Evolutionary conservation across 2,329 filamentous ascomycete genomes (phyloP).

Genomic region (Monosporascus sp.): DNA sequence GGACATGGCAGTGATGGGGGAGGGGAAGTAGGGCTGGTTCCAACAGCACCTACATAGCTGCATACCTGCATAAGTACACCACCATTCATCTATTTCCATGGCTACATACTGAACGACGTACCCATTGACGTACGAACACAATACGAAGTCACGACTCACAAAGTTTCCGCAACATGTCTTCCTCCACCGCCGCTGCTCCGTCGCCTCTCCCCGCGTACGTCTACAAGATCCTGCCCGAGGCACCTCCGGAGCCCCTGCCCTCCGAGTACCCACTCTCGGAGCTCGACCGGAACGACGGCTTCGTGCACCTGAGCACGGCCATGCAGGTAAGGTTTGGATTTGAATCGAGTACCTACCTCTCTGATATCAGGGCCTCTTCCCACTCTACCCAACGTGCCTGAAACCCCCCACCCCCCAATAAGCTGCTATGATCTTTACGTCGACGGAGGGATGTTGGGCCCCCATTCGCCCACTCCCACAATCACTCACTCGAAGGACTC

Average conservation of each 20-base stretch:
- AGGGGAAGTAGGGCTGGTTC: too few species aligned
- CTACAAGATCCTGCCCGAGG: constrained; percentile 55
- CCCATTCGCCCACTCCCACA: background rate
- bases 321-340: constrained; percentile 37
- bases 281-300: constrained; percentile 55
- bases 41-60: too few species aligned
- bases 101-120: too few species aligned
- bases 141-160: background rate
- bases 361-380: background rate
- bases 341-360: background rate
- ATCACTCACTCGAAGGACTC: background rate
- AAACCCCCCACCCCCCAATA: background rate
- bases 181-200: constrained; percentile 5
- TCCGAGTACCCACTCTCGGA: constrained; percentile 50
- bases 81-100: too few species aligned
- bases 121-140: too few species aligned
- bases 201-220: constrained; percentile 37
- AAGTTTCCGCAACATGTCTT: background rate
- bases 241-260: constrained; percentile 49
- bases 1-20: too few species aligned
- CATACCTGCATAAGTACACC: too few species aligned
- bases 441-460: too few species aligned
- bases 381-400: background rate
- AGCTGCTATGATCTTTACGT: too few species aligned
- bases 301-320: constrained; percentile 55